A percentile compares a stretch with the other conserved stretches of the same genome.
Evolutionary conservation across 306 rosid genomes (phyloP).

Genomic region (Cucumis hystrix): DNA sequence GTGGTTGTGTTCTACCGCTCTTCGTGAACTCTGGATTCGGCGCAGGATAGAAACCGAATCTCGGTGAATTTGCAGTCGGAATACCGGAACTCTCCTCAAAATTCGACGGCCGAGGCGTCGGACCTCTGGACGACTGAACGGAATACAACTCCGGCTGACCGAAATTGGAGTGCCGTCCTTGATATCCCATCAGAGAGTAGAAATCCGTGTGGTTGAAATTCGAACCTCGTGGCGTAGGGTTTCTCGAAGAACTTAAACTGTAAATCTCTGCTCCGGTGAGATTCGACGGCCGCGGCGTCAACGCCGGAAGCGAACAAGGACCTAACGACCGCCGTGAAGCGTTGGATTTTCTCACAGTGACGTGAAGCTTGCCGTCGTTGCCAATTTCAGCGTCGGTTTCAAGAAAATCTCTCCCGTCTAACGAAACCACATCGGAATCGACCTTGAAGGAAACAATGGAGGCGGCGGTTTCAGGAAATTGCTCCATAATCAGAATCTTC

Average conservation of each 20-base stretch:
- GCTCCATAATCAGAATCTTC: slow-evolving; percentile 14
- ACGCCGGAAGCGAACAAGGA: background rate
- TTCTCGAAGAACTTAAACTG: slow-evolving; percentile 10
- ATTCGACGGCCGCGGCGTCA: slow-evolving; percentile 16
- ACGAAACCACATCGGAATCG: slow-evolving; percentile 11
- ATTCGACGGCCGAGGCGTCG: slow-evolving; percentile 78
- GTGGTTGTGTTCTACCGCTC: slow-evolving; percentile 17
- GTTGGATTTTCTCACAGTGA: slow-evolving; percentile 7
- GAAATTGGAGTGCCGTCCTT: slow-evolving; percentile 64
- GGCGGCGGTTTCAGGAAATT: slow-evolving; percentile 14
- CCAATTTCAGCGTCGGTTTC: slow-evolving; percentile 15
- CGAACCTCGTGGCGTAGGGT: slow-evolving; percentile 10
- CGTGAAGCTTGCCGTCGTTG: slow-evolving; percentile 13
- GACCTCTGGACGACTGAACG: slow-evolving; percentile 74
- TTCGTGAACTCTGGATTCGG: slow-evolving; percentile 81
- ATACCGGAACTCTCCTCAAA: slow-evolving; percentile 55
- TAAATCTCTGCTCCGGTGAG: slow-evolving; percentile 13
- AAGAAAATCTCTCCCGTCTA: slow-evolving; percentile 11
- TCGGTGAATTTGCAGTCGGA: slow-evolving; percentile 20
- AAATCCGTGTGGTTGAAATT: slow-evolving; percentile 12
- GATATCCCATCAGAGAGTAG: slow-evolving; percentile 10
- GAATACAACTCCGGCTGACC: slow-evolving; percentile 64
- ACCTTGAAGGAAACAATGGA: slow-evolving; percentile 15
- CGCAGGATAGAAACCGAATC: slow-evolving; percentile 53
- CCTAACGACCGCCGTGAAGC: slow-evolving; percentile 10